Conservation (phyloP, 2,329 filamentous ascomycete genomes). For the Fusarium sp. region DNA sequence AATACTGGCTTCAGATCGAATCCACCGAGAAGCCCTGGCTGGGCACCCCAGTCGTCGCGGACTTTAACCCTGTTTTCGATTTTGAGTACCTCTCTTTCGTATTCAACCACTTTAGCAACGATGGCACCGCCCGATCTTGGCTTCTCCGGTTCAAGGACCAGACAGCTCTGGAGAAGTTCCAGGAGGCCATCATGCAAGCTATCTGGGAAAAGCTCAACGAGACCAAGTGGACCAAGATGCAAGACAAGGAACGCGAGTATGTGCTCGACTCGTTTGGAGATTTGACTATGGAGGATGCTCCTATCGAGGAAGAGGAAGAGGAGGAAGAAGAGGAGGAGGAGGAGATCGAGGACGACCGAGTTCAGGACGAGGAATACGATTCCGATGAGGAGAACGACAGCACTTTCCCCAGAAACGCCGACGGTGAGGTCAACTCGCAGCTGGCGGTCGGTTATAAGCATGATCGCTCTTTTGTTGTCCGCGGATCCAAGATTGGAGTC, state of each 20-base stretch:
- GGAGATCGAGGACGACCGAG: constrained; percentile 67
- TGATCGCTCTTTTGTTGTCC: constrained; percentile 94
- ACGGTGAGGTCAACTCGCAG: constrained; percentile 87
- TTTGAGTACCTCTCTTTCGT: constrained; percentile 99
- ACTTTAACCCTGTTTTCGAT: constrained; percentile 98
- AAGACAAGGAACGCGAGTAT: constrained; percentile 92
- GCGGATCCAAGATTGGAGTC: constrained; percentile 97
- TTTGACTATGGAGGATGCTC: constrained; percentile 84
- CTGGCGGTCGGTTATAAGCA: constrained; percentile 97
- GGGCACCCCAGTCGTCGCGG: constrained; percentile 81
- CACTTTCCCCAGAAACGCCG: constrained; percentile 75
- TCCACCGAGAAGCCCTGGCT: constrained; percentile 82
- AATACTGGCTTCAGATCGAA: constrained; percentile 92
- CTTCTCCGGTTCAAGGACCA: constrained; percentile 90
- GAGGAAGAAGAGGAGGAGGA: constrained; percentile 63
- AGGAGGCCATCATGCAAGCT: constrained; percentile 92
- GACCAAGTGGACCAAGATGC: constrained; percentile 90
- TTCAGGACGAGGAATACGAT: constrained; percentile 73
- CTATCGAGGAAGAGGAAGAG: constrained; percentile 53
- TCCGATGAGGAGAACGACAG: constrained; percentile 75
- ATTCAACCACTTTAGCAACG: constrained; percentile 92
- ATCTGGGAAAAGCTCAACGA: constrained; percentile 97
- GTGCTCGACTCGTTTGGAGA: constrained; percentile 96
- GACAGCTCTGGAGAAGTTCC: constrained; percentile 80
- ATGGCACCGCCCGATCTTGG: constrained; percentile 95